These are phyloP conservation scores for Lasiosphaeria ovina DNA, from an alignment of 495 filamentous ascomycete species.

Conservation along the genomic window DNA sequence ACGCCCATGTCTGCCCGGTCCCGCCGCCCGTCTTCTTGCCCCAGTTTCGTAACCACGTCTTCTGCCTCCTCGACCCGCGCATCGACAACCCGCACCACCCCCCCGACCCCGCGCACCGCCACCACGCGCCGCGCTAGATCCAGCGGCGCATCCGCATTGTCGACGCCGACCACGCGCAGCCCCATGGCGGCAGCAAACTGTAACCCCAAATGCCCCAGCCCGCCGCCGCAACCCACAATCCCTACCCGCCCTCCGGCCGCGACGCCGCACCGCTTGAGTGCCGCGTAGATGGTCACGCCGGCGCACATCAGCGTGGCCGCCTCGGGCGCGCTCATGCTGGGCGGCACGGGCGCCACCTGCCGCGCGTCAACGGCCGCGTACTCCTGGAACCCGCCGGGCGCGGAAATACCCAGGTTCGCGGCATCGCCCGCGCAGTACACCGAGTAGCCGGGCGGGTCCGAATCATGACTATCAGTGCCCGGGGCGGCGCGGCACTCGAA, in stretches of 20 bases:
- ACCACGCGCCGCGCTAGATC: conserved; percentile 15
- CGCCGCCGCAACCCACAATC: conserved; percentile 52
- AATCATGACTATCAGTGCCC: conserved; percentile 15
- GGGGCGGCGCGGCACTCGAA: conserved; percentile 32
- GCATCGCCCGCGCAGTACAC: conserved; percentile 28
- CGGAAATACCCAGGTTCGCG: conserved; percentile 22
- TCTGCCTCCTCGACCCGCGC: conserved; percentile 13
- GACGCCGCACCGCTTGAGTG: conserved; percentile 43
- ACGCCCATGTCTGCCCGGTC: conserved; percentile 38
- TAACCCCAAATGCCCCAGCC: conserved; percentile 57
- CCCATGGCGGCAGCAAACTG: conserved; percentile 55
- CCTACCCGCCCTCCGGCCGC: conserved; percentile 45
- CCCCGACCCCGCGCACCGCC: no score
- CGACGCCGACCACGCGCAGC: conserved; percentile 51
- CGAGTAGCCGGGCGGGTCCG: conserved; percentile 35
- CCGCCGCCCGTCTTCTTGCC: conserved; percentile 30
- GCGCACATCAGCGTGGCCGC: conserved; percentile 55
- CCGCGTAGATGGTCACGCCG: conserved; percentile 53
- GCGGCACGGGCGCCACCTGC: conserved; percentile 33
- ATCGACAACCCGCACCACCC: conserved; percentile 16
- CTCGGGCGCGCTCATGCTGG: conserved; percentile 33
- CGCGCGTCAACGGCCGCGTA: conserved; percentile 26
- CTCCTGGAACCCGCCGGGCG: conserved; percentile 25
- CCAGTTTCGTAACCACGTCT: conserved; percentile 18
- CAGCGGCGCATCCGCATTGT: conserved; percentile 23